A percentile compares a stretch with the other conserved stretches of the same genome.
phyloP scores from a whole-genome alignment of 495 filamentous ascomycete genomes.

The Apiosordaria backusii region DNA sequence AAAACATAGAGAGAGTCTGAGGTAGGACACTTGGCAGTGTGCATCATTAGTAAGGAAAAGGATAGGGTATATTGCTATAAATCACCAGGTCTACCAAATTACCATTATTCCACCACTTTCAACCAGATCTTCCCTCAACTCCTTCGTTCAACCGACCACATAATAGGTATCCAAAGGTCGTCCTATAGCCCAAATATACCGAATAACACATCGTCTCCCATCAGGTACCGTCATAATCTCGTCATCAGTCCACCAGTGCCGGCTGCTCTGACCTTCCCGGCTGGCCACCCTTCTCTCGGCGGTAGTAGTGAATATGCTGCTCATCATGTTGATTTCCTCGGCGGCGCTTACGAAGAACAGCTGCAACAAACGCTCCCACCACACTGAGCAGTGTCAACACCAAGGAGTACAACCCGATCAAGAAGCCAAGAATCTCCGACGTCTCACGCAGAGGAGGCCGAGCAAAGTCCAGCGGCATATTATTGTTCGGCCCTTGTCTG shows the following conservation, averaged over 20 bases:
- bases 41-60: no score
- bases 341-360: not conserved
- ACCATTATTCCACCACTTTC: no score
- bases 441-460: slow-evolving; percentile 30
- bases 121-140: no score
- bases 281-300: not conserved
- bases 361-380: slow-evolving; percentile 17
- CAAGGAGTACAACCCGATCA: slow-evolving; percentile 30
- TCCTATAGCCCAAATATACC: no score
- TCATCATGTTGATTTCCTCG: not conserved
- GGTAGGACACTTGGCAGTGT: no score
- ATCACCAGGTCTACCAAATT: no score
- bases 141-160: no score
- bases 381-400: slow-evolving; percentile 27
- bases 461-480: slow-evolving; percentile 27
- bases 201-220: no score
- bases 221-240: not conserved
- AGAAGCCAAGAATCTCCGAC: slow-evolving; percentile 27
- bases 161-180: no score
- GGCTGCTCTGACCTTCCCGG: not conserved
- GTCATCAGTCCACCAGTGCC: not conserved
- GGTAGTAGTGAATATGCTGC: not conserved
- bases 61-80: no score
- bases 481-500: slow-evolving; percentile 26
- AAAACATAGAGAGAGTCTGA: no score